Conservation (phyloP, 2,329 filamentous ascomycete species). For the Apiospora pterosperma region DNA sequence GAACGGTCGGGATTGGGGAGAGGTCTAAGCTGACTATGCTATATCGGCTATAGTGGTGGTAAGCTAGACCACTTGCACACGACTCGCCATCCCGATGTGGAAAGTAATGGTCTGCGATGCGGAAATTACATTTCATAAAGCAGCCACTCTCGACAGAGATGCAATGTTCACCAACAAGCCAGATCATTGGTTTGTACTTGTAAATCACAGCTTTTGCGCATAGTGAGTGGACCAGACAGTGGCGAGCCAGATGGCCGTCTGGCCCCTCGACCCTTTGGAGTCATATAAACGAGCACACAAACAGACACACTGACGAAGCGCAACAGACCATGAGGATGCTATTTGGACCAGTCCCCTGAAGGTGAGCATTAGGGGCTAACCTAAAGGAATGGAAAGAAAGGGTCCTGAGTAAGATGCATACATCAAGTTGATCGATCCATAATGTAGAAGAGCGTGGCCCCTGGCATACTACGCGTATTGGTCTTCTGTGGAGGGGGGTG, state of each 20-base stretch:
- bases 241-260: neutral
- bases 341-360: neutral
- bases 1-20: neutral
- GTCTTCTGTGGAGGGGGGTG: too few species aligned
- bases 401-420: neutral
- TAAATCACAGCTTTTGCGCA: neutral
- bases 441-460: neutral
- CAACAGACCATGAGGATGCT: neutral
- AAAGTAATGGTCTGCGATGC: neutral
- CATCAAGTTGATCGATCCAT: neutral
- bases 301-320: neutral
- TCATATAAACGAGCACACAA: too few species aligned
- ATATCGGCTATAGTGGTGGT: neutral
- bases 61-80: neutral
- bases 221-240: neutral
- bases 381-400: neutral
- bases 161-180: neutral
- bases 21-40: neutral
- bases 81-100: neutral
- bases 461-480: neutral
- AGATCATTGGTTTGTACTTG: neutral
- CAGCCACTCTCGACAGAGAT: neutral
- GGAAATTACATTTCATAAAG: neutral
- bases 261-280: neutral
- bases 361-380: neutral